phyloP scores from a whole-genome alignment of 2,329 filamentous ascomycete genomes.

The Sporothrix brasiliensis region DNA sequence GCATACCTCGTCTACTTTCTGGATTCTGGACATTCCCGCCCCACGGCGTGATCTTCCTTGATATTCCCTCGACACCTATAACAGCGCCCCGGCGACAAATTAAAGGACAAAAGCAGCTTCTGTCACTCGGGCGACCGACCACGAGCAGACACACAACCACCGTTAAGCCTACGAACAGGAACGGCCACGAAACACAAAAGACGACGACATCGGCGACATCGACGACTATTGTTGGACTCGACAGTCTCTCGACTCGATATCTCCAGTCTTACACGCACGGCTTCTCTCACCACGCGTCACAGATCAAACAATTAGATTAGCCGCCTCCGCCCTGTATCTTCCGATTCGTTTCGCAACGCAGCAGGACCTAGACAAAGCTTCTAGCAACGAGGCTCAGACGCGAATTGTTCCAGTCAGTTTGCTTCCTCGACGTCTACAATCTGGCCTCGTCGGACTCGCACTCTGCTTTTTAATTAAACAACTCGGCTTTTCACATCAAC shows the following conservation, averaged over 20 bases:
- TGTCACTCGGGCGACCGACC: conserved; percentile 29
- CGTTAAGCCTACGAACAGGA: background rate
- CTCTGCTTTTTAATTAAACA: background rate
- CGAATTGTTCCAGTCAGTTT: conserved; percentile 19
- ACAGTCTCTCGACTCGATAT: background rate
- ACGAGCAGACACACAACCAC: background rate
- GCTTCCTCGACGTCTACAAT: background rate
- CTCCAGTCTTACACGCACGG: background rate
- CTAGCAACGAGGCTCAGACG: conserved; percentile 20
- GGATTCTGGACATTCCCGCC: background rate
- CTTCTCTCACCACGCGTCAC: background rate
- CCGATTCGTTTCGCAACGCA: conserved; percentile 15
- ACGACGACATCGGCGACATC: background rate
- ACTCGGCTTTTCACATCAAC: background rate
- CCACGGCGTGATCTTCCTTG: background rate
- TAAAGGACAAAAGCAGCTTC: conserved; percentile 12
- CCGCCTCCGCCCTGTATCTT: background rate
- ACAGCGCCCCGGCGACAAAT: conserved; percentile 22
- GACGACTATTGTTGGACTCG: conserved; percentile 1
- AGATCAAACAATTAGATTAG: conserved; percentile 5
- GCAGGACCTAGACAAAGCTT: background rate
- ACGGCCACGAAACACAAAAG: background rate
- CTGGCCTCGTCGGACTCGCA: conserved; percentile 18
- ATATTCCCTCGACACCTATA: conserved; percentile 28
- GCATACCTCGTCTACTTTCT: background rate